Percentiles rank a stretch among this genome's conserved stretches.
These are phyloP conservation scores for Xylaria hypoxylon DNA, from an alignment of 2,329 filamentous ascomycete species.

Conservation along the genomic window DNA sequence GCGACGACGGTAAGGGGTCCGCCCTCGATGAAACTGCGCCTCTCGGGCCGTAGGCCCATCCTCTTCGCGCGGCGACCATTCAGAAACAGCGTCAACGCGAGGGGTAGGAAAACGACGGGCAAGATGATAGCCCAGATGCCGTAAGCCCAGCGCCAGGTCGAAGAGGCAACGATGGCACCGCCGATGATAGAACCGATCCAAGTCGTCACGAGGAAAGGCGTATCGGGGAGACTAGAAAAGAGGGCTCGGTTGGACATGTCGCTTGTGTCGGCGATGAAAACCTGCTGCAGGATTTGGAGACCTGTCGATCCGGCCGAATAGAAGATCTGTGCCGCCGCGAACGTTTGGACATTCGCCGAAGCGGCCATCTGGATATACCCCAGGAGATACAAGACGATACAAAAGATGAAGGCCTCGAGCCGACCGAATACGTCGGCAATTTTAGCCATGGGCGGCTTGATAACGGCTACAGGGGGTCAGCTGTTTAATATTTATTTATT, in stretches of 20 bases:
- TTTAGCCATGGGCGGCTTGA: constrained; percentile 71
- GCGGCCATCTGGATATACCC: constrained; percentile 69
- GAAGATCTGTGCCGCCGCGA: constrained; percentile 68
- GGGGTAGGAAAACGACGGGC: constrained; percentile 65
- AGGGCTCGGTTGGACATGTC: constrained; percentile 70
- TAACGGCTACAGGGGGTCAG: constrained; percentile 57
- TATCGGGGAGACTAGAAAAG: constrained; percentile 67
- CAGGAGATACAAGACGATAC: constrained; percentile 64
- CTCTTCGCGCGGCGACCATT: constrained; percentile 65
- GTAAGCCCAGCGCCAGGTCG: constrained; percentile 72
- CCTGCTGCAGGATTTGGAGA: constrained; percentile 70
- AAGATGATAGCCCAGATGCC: constrained; percentile 72
- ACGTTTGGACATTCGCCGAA: constrained; percentile 65
- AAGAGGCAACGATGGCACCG: constrained; percentile 57
- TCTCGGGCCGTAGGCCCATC: constrained; percentile 56
- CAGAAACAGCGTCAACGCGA: constrained; percentile 63
- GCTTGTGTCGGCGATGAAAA: constrained; percentile 73
- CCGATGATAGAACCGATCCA: constrained; percentile 69
- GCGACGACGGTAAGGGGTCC: constrained; percentile 49
- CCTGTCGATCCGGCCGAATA: constrained; percentile 70
- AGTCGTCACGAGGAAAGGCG: constrained; percentile 70
- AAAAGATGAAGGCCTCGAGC: constrained; percentile 67
- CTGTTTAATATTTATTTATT: too few species aligned
- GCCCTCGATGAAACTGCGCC: constrained; percentile 53
- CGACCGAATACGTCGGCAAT: constrained; percentile 72